phyloP scores from a whole-genome alignment of 2,329 filamentous ascomycete species.

The Helminthosporium solani region DNA sequence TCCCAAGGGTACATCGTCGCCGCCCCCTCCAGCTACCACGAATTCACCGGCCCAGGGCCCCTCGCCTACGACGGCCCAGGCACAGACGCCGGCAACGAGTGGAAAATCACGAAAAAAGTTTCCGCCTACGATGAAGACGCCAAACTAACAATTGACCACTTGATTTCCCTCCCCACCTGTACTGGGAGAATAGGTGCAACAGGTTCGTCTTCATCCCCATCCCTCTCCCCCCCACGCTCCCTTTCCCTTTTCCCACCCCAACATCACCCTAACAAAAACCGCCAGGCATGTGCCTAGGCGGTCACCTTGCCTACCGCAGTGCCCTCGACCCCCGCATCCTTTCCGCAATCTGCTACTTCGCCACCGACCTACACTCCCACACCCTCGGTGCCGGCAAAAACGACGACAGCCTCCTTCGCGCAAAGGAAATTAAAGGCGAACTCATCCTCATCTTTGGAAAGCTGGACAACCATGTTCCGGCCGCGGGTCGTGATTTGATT shows the following conservation, averaged over 20 bases:
- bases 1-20: constrained; percentile 92
- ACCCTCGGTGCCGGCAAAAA: constrained; percentile 69
- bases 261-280: constrained; percentile 49
- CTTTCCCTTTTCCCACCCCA: constrained; percentile 32
- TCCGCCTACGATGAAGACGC: constrained; percentile 74
- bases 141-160: constrained; percentile 44
- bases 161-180: constrained; percentile 52
- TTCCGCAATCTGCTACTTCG: constrained; percentile 84
- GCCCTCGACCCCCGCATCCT: constrained; percentile 74
- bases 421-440: constrained; percentile 72
- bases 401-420: constrained; percentile 62
- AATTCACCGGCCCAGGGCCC: constrained; percentile 83
- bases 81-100: constrained; percentile 83
- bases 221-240: no score
- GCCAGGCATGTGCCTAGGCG: constrained; percentile 79
- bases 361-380: constrained; percentile 81
- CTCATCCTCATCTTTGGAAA: constrained; percentile 89
- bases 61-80: constrained; percentile 84
- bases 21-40: constrained; percentile 87
- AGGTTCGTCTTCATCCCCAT: constrained; percentile 14
- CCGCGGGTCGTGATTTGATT: constrained; percentile 79
- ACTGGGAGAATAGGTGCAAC: constrained; percentile 65
- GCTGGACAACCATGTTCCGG: constrained; percentile 85
- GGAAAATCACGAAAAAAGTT: constrained; percentile 82
- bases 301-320: constrained; percentile 75